These are phyloP conservation scores for Tolypocladium capitatum DNA, from an alignment of 2,329 filamentous ascomycete species.

Conservation along the genomic window DNA sequence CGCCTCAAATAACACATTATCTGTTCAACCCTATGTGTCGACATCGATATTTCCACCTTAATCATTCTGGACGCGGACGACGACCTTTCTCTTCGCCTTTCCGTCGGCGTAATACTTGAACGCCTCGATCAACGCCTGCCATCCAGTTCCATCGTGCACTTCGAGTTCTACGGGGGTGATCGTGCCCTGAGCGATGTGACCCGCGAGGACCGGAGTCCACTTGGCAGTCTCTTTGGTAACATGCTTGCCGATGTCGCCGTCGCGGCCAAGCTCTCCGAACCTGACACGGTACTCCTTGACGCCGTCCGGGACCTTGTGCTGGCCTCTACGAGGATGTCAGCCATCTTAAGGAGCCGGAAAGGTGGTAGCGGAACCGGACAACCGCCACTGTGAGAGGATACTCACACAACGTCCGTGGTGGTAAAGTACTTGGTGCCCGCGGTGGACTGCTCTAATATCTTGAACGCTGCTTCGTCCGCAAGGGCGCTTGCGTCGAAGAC, in stretches of 20 bases:
- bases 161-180: constrained; percentile 12
- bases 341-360: not conserved
- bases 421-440: constrained; percentile 16
- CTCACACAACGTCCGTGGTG: constrained; percentile 21
- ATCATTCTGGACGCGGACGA: constrained; percentile 7
- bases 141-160: constrained; percentile 10
- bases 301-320: constrained; percentile 11
- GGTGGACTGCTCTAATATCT: constrained; percentile 14
- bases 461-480: constrained; percentile 15
- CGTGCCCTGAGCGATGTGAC: constrained; percentile 9
- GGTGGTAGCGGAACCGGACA: not conserved
- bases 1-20: not conserved
- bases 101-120: constrained; percentile 10
- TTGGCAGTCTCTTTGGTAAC: constrained; percentile 6
- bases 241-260: constrained; percentile 6
- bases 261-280: constrained; percentile 12
- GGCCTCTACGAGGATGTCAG: not conserved
- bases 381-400: not conserved
- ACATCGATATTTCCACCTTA: not conserved
- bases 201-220: constrained; percentile 10
- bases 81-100: constrained; percentile 13
- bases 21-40: not conserved
- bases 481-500: constrained; percentile 20
- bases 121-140: constrained; percentile 11
- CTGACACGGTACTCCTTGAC: constrained; percentile 13